Evolutionary conservation across 768 basidiomycete genomes (phyloP).

Genomic region (Cystoderma amianthinum): DNA sequence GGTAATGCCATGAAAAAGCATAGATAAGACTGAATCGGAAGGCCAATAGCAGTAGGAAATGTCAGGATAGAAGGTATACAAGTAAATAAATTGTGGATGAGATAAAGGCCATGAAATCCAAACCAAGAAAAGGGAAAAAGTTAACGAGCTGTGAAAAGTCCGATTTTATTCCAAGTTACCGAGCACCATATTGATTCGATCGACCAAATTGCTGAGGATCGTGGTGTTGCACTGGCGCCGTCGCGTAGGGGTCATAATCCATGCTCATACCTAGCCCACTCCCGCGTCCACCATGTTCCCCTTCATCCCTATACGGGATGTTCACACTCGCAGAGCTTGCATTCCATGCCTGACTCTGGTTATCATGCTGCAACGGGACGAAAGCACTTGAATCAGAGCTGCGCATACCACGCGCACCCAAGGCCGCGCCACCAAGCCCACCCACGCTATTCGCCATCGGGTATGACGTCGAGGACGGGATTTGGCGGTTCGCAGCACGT

Average conservation of each 20-base stretch:
- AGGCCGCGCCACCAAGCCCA: conserved; percentile 15
- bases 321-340: conserved; percentile 42
- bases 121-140: no score
- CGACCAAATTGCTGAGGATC: conserved; percentile 2
- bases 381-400: conserved; percentile 66
- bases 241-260: conserved; percentile 32
- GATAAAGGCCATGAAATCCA: no score
- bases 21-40: no score
- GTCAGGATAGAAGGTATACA: no score
- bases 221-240: conserved; percentile 6
- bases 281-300: conserved; percentile 11
- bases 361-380: conserved; percentile 61
- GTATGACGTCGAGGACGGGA: conserved; percentile 18
- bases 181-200: no score
- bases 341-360: conserved; percentile 51
- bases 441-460: conserved; percentile 18
- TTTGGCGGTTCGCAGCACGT: conserved; percentile 26
- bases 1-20: no score
- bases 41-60: no score
- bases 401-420: conserved; percentile 24
- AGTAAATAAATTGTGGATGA: no score
- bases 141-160: no score
- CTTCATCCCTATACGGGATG: conserved; percentile 26
- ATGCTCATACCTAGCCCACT: conserved; percentile 24
- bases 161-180: no score